Percentiles rank a stretch among this genome's conserved stretches.
phyloP scores from a whole-genome alignment of 2,329 filamentous ascomycete genomes.

The Penicillium rolfsii region DNA sequence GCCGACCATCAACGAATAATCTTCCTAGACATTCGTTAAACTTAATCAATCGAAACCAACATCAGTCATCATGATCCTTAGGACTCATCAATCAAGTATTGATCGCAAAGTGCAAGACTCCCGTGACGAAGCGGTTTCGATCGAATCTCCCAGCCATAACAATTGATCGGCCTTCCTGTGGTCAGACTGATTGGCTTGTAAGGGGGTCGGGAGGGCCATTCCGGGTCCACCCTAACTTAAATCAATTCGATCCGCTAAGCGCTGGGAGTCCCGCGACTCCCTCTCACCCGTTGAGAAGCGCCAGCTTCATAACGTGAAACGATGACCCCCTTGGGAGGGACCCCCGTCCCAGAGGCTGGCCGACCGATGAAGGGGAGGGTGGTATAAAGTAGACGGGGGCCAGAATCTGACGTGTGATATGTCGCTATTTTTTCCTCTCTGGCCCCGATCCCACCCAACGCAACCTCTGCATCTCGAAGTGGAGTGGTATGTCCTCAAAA shows the following conservation, averaged over 20 bases:
- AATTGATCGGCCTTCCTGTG: neutral
- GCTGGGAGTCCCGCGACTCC: slow-evolving; percentile 4
- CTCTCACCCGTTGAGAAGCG: slow-evolving; percentile 13
- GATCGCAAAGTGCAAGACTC: neutral
- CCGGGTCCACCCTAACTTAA: neutral
- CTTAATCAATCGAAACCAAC: neutral
- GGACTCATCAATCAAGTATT: neutral
- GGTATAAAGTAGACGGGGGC: slow-evolving; percentile 12
- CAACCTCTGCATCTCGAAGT: neutral
- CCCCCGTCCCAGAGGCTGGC: neutral
- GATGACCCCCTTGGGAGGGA: neutral
- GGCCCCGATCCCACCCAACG: neutral
- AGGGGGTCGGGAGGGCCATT: neutral
- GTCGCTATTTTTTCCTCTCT: slow-evolving; percentile 6
- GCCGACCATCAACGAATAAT: neutral
- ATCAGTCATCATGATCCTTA: neutral
- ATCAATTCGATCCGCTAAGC: slow-evolving; percentile 8
- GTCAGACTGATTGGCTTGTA: slow-evolving; percentile 2
- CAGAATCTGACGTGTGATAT: slow-evolving; percentile 11
- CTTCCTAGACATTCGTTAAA: neutral
- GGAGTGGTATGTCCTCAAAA: neutral
- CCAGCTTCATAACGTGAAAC: slow-evolving; percentile 16
- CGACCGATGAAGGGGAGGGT: neutral
- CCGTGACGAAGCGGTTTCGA: neutral
- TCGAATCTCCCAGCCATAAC: slow-evolving; percentile 1